Evolutionary conservation across 805 yeast species (phyloP).

Genomic region (Teunomyces tritomae): DNA sequence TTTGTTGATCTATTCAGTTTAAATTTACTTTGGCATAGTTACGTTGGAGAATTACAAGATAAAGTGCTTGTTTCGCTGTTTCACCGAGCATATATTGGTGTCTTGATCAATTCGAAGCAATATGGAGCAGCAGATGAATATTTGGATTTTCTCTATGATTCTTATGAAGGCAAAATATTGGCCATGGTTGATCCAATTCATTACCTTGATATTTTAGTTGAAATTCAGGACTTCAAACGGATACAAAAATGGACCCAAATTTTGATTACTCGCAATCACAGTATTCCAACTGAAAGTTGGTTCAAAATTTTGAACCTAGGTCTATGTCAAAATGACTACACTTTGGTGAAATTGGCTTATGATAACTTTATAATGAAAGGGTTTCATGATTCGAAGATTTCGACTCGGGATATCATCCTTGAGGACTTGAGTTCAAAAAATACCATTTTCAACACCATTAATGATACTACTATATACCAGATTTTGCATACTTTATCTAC

Average conservation of each 20-base stretch:
- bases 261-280: background rate
- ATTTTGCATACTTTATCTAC: conserved; percentile 30
- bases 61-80: conserved; percentile 15
- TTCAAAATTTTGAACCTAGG: conserved; percentile 21
- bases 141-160: conserved; percentile 9
- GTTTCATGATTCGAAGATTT: conserved; percentile 15
- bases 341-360: conserved; percentile 26
- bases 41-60: conserved; percentile 8
- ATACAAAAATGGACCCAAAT: conserved; percentile 14
- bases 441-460: conserved; percentile 16
- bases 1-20: conserved; percentile 19
- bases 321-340: conserved; percentile 23
- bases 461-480: conserved; percentile 20
- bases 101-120: conserved; percentile 24
- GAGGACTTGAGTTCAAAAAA: conserved; percentile 6
- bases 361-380: conserved; percentile 29
- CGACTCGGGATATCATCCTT: conserved; percentile 25
- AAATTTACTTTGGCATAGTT: conserved; percentile 21
- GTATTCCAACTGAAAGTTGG: conserved; percentile 18
- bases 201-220: background rate
- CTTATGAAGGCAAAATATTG: background rate
- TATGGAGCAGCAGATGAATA: conserved; percentile 19
- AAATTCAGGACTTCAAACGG: conserved; percentile 20
- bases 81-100: conserved; percentile 20
- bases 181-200: background rate